phyloP scores from a whole-genome alignment of 2,329 filamentous ascomycete genomes.

The Colletotrichum sp. region DNA sequence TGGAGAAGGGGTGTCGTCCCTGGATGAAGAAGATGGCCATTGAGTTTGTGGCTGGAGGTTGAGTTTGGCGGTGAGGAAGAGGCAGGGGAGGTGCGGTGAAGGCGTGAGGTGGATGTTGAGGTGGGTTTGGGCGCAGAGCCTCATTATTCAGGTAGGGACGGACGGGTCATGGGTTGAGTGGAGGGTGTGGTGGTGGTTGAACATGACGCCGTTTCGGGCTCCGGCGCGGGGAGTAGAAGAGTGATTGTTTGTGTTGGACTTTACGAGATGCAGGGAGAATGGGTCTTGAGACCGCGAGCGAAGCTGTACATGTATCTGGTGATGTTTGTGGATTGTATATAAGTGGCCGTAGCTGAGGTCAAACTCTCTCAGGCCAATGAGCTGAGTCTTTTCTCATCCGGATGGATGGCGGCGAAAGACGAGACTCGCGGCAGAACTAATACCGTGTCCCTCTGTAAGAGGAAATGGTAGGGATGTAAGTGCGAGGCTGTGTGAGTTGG shows the following conservation, averaged over 20 bases:
- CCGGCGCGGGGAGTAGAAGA: background rate
- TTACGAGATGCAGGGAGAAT: background rate
- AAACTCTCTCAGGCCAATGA: background rate
- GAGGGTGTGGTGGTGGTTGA: background rate
- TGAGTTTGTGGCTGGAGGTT: background rate
- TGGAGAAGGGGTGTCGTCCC: background rate
- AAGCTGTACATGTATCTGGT: background rate
- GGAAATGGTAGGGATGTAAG: background rate
- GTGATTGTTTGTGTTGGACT: background rate
- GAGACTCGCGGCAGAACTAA: fast-evolving
- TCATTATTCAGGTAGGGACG: background rate
- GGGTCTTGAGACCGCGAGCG: too few species aligned
- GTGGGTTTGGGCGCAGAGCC: background rate
- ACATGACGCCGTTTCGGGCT: background rate
- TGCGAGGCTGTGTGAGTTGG: fast-evolving
- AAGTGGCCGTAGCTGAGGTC: background rate
- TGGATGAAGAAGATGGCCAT: background rate
- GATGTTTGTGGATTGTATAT: background rate
- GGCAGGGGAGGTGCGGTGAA: background rate
- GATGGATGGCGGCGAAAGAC: background rate
- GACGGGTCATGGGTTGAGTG: background rate
- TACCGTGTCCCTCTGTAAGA: background rate
- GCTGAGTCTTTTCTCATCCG: too few species aligned
- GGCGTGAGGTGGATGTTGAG: background rate
- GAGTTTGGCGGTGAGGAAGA: background rate